Evolutionary conservation across 805 yeast species (phyloP).

Genomic region (Yamadazyma endophytica): DNA sequence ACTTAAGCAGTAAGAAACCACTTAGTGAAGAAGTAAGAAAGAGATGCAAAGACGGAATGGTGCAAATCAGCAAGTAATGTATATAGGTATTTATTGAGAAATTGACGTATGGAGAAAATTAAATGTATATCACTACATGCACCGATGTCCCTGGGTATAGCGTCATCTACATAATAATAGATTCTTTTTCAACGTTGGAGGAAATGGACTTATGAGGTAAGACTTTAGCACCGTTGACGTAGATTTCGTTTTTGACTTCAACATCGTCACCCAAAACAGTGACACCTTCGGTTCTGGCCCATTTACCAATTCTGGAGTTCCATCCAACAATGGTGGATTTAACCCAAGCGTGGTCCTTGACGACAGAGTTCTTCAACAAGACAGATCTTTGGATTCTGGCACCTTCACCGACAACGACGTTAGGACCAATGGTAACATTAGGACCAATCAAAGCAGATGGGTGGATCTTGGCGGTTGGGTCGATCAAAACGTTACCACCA

Average conservation of each 20-base stretch:
- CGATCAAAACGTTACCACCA: constrained; percentile 84
- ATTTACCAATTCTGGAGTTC: constrained; percentile 96
- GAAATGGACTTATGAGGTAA: constrained; percentile 98
- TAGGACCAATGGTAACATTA: constrained; percentile 95
- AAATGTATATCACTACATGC: too few species aligned
- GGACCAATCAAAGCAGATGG: constrained; percentile 96
- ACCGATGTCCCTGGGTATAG: too few species aligned
- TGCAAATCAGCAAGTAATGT: neutral
- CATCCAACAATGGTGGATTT: constrained; percentile 98
- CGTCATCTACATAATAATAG: constrained; percentile 88
- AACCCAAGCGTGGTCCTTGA: constrained; percentile 97
- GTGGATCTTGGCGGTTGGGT: constrained; percentile 91
- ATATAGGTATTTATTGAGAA: neutral
- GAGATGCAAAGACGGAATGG: constrained; percentile 32
- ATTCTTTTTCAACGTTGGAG: constrained; percentile 93
- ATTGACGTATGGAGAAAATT: neutral
- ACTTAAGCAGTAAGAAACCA: constrained; percentile 67
- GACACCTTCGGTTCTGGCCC: constrained; percentile 98
- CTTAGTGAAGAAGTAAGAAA: constrained; percentile 53
- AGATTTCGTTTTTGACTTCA: constrained; percentile 95
- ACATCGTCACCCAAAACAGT: constrained; percentile 99
- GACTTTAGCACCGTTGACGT: constrained; percentile 99
- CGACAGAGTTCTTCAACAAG: constrained; percentile 81
- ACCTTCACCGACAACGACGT: constrained; percentile 94
- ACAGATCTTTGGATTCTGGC: constrained; percentile 97